phyloP scores from a whole-genome alignment of 2,329 filamentous ascomycete genomes.

The Chalaropsis ovoidea region DNA sequence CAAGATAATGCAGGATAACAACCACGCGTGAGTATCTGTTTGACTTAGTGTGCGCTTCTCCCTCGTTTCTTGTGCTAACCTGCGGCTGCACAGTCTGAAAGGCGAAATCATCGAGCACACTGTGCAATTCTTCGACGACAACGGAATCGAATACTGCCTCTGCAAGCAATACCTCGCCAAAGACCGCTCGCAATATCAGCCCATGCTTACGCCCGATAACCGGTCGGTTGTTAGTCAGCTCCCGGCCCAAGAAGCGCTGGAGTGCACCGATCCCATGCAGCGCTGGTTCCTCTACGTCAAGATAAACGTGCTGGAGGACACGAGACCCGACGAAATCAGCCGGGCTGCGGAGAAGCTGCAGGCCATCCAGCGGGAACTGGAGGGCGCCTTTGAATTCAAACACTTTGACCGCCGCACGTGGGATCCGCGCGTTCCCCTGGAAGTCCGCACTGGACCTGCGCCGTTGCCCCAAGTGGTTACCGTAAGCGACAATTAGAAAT shows the following conservation, averaged over 20 bases:
- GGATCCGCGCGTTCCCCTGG: conserved; percentile 41
- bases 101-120: conserved; percentile 46
- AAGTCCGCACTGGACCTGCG: conserved; percentile 34
- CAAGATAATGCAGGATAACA: conserved; percentile 43
- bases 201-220: conserved; percentile 27
- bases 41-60: too few relatives aligned
- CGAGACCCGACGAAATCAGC: conserved; percentile 47
- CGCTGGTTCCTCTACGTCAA: conserved; percentile 49
- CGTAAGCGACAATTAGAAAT: conserved; percentile 23
- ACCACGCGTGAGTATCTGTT: conserved; percentile 39
- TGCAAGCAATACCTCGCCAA: conserved; percentile 39
- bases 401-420: conserved; percentile 43
- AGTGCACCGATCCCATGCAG: conserved; percentile 40
- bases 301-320: conserved; percentile 46
- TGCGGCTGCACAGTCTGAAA: conserved; percentile 37
- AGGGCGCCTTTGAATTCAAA: conserved; percentile 45
- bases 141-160: conserved; percentile 42
- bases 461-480: conserved; percentile 29
- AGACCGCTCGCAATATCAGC: conserved; percentile 31
- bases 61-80: background rate
- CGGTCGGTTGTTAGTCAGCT: conserved; percentile 31
- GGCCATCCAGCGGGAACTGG: conserved; percentile 39
- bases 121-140: conserved; percentile 44
- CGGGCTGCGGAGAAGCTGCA: conserved; percentile 45
- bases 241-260: conserved; percentile 40